Percentiles rank a stretch among this genome's conserved stretches.
These are phyloP conservation scores for Saturnispora quitensis DNA, from an alignment of 805 yeast genomes.

Conservation along the genomic window DNA sequence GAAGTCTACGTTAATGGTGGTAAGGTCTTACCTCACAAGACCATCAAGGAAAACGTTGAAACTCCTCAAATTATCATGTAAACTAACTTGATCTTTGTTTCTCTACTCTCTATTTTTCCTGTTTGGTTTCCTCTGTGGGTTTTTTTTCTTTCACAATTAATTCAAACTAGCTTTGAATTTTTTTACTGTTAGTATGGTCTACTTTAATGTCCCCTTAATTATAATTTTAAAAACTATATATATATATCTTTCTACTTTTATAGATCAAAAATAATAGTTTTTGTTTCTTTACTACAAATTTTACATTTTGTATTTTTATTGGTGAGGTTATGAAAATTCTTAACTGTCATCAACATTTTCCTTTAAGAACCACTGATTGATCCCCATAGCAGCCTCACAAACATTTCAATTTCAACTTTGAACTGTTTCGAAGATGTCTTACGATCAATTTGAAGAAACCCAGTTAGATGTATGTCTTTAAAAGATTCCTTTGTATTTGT, in stretches of 20 bases:
- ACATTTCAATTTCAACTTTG: not conserved
- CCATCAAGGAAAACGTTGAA: slow-evolving; percentile 93
- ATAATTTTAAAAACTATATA: too few relatives aligned
- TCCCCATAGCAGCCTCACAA: not conserved
- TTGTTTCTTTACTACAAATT: not conserved
- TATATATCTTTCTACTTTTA: not conserved
- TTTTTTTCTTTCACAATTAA: not conserved
- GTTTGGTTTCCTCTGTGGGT: not conserved
- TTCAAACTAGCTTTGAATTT: not conserved
- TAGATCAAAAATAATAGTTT: not conserved
- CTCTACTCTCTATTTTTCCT: not conserved
- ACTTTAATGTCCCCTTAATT: not conserved
- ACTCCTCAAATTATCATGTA: slow-evolving; percentile 97
- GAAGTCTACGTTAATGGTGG: slow-evolving; percentile 99
- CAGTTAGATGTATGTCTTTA: slow-evolving; percentile 20
- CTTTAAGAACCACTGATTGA: not conserved
- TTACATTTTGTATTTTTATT: too few relatives aligned
- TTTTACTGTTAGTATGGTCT: not conserved
- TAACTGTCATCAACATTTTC: not conserved
- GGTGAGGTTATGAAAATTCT: not conserved
- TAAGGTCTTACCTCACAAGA: slow-evolving; percentile 96
- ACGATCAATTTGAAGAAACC: slow-evolving; percentile 10
- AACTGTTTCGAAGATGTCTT: slow-evolving; percentile 5
- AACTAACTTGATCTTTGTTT: slow-evolving; percentile 14
- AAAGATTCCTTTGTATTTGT: not conserved